These are phyloP conservation scores for Stephania japonica DNA, from an alignment of 164 flowering plant genomes.

Conservation along the genomic window DNA sequence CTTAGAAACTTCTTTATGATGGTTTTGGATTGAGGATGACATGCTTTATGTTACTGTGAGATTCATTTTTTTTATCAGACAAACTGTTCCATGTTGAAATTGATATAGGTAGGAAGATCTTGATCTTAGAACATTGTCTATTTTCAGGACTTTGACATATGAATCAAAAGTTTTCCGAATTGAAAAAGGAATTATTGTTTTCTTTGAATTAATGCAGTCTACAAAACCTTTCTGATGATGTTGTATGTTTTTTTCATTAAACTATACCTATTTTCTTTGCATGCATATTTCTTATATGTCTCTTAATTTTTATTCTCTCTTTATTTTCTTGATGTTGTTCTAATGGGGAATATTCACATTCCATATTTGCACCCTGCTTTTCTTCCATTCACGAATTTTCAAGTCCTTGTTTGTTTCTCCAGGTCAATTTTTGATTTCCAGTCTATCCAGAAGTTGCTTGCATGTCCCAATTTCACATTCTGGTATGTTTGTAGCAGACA, in stretches of 20 bases:
- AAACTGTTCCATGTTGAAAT: too few relatives aligned
- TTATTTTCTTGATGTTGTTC: not conserved
- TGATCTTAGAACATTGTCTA: not conserved
- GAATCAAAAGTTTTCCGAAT: not conserved
- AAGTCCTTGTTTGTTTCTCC: conserved; percentile 14
- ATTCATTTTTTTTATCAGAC: too few relatives aligned
- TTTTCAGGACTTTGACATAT: not conserved
- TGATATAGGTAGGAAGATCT: not conserved
- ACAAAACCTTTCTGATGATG: not conserved
- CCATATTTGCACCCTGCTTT: not conserved
- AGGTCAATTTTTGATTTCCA: conserved; percentile 93
- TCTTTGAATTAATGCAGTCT: not conserved
- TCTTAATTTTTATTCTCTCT: not conserved
- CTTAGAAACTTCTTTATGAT: too few relatives aligned
- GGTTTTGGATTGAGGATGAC: not conserved
- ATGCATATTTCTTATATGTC: not conserved
- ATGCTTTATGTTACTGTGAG: not conserved
- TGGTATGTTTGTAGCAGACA: conserved; percentile 44
- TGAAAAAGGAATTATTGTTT: not conserved
- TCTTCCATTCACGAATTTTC: conserved; percentile 5
- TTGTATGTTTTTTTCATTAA: not conserved
- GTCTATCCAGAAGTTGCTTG: conserved; percentile 69
- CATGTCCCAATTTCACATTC: conserved; percentile 82
- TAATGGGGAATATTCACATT: not conserved
- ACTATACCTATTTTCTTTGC: not conserved